Evolutionary conservation across 345 rosid genomes (phyloP).

Genomic region (Trapa incisa): DNA sequence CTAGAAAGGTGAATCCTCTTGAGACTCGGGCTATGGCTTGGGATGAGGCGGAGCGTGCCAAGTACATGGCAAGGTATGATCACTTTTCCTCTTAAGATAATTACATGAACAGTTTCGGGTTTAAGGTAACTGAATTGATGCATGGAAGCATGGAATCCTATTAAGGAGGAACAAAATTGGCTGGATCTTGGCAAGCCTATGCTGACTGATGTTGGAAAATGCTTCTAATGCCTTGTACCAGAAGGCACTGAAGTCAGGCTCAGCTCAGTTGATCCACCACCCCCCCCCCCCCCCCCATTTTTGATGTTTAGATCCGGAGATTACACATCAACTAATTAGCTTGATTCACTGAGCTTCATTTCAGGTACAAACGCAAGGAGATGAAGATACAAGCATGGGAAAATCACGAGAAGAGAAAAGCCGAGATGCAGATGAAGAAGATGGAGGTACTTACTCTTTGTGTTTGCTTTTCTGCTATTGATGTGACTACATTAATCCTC

Average conservation of each 20-base stretch:
- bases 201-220: no score
- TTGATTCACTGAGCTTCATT: not conserved
- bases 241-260: no score
- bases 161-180: no score
- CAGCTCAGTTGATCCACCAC: no score
- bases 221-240: no score
- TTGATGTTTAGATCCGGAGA: no score
- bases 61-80: conserved; percentile 70
- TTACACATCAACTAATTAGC: no score
- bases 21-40: conserved; percentile 74
- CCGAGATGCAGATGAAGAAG: conserved; percentile 88
- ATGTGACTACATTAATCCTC: no score
- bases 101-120: not conserved
- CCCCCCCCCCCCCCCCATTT: no score
- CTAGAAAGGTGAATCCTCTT: conserved; percentile 34
- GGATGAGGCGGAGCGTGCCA: conserved; percentile 92
- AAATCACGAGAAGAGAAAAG: conserved; percentile 85
- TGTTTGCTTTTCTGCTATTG: not conserved
- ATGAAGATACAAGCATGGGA: conserved; percentile 97
- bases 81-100: not conserved
- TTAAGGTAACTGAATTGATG: not conserved
- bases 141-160: not conserved
- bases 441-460: conserved; percentile 46
- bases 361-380: conserved; percentile 81
- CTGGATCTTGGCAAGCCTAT: no score